A percentile compares a stretch with the other conserved stretches of the same genome.
Conservation (phyloP, 768 basidiomycete species). For the Panaeolus papilionaceus region DNA sequence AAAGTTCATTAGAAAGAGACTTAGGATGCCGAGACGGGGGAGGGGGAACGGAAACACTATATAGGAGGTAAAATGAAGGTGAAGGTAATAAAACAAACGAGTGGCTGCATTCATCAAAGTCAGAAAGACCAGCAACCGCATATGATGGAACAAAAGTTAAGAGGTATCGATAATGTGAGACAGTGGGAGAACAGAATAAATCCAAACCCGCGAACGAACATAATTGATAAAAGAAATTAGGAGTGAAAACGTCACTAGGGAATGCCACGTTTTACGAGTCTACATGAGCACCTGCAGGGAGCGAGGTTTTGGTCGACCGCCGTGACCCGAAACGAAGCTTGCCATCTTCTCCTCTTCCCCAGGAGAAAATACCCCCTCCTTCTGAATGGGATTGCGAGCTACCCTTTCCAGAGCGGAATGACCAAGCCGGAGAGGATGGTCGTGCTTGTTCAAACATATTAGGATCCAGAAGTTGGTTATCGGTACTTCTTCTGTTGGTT, state of each 20-base stretch:
- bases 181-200: not conserved
- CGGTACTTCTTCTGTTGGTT: slow-evolving; percentile 46
- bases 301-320: slow-evolving; percentile 55
- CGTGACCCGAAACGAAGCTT: slow-evolving; percentile 79
- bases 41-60: not conserved
- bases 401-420: slow-evolving; percentile 82
- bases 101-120: slow-evolving; percentile 6
- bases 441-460: slow-evolving; percentile 54
- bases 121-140: slow-evolving; percentile 11
- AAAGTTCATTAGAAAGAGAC: slow-evolving; percentile 11
- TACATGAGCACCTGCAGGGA: slow-evolving; percentile 29
- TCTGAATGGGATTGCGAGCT: slow-evolving; percentile 71
- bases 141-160: not conserved
- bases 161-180: slow-evolving; percentile 1
- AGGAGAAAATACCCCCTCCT: slow-evolving; percentile 66
- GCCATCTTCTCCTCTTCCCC: slow-evolving; percentile 66
- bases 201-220: not conserved
- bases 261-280: not conserved
- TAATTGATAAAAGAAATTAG: not conserved
- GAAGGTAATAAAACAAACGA: slow-evolving; percentile 4
- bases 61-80: not conserved
- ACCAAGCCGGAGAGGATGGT: slow-evolving; percentile 85
- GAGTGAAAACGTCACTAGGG: not conserved
- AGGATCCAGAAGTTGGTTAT: slow-evolving; percentile 57
- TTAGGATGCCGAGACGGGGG: not conserved